These are phyloP conservation scores for Arthrobotrys entomopaga DNA, from an alignment of 2,329 filamentous ascomycete species.

Conservation along the genomic window DNA sequence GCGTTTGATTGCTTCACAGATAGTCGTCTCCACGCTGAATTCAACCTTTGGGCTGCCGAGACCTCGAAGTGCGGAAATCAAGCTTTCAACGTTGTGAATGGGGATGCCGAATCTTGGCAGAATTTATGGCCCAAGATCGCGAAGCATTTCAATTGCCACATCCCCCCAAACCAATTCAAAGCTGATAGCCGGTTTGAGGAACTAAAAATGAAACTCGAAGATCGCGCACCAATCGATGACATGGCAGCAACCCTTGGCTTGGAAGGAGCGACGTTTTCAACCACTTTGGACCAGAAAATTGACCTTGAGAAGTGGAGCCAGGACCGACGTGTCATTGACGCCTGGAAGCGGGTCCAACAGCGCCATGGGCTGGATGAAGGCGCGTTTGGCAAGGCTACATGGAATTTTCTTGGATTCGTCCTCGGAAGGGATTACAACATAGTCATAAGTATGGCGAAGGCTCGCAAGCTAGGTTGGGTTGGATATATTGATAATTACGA, in stretches of 20 bases:
- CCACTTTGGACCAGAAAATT: constrained; percentile 62
- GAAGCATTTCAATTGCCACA: constrained; percentile 60
- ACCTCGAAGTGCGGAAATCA: constrained; percentile 61
- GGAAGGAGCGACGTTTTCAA: constrained; percentile 57
- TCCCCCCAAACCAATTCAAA: constrained; percentile 58
- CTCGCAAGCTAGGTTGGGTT: constrained; percentile 64
- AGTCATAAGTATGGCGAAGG: constrained; percentile 64
- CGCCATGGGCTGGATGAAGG: constrained; percentile 61
- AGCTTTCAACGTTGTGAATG: constrained; percentile 64
- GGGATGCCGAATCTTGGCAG: constrained; percentile 63
- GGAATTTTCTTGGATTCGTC: constrained; percentile 64
- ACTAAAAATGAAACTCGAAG: constrained; percentile 55
- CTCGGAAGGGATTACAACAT: constrained; percentile 63
- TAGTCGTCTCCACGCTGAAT: constrained; percentile 61
- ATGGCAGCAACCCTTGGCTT: constrained; percentile 60
- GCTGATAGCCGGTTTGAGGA: constrained; percentile 6
- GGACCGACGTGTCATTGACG: constrained; percentile 61
- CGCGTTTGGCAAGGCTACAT: constrained; percentile 64
- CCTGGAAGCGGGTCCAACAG: constrained; percentile 62
- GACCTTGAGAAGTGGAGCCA: constrained; percentile 64
- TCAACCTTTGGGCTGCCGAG: constrained; percentile 62
- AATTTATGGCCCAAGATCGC: constrained; percentile 64
- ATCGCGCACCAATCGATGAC: constrained; percentile 60
- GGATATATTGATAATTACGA: constrained; percentile 63
- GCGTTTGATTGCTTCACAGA: constrained; percentile 61